Evolutionary conservation across 1,139 yeast genomes (phyloP), one percentile per base, ranked within the genome.

Genomic region (Sugiyamaella paludigena): DNA sequence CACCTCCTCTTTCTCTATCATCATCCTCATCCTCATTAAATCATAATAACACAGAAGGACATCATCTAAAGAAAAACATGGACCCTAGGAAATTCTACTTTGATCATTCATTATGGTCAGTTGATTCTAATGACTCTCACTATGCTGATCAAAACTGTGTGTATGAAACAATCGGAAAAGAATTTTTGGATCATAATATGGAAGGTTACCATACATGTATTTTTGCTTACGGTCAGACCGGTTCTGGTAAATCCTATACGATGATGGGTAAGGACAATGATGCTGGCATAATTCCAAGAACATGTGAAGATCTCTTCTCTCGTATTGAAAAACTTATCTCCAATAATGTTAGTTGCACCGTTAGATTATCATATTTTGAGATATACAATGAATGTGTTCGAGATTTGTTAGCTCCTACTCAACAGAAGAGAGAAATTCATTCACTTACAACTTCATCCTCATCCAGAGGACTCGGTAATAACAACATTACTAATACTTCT

Each of bases 171-270:
- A 71, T 81, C 4, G 92, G 89, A 0, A 72, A 75, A 2, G 80
- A 78, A 37, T 70, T 83, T 51, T 66, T 85, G n/a, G 74, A 76
- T 29, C 87, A 84, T 59, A 77, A 83, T 32, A 73, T 84, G 57
- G 75, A 75, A 49, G 94, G 94, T 0, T 85, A 76, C 64, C 84
- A 85, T 62, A 83, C 86, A 24, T 84, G 92, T 63, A 75, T 85
- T 9, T 72, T 85, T 58, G 91, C 92, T 0, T 70, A 85, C 59
- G 94, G 94, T 1, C 91, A 84, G 63, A 84, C 92, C 0, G 85
- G 91, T 2, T 75, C 80, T 0, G 92, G 92, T 2, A 84, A 84
- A 60, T 80, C 91, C 0, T 78, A 73, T 58, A 83, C 91, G 1
- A 84, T 84, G 89, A 80, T 83, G 83, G 91, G 91, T 0, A 58